A percentile compares a stretch with the other conserved stretches of the same genome.
phyloP scores from a whole-genome alignment of 192 early-diverging fungal genomes.

The Lobosporangium transversale region DNA sequence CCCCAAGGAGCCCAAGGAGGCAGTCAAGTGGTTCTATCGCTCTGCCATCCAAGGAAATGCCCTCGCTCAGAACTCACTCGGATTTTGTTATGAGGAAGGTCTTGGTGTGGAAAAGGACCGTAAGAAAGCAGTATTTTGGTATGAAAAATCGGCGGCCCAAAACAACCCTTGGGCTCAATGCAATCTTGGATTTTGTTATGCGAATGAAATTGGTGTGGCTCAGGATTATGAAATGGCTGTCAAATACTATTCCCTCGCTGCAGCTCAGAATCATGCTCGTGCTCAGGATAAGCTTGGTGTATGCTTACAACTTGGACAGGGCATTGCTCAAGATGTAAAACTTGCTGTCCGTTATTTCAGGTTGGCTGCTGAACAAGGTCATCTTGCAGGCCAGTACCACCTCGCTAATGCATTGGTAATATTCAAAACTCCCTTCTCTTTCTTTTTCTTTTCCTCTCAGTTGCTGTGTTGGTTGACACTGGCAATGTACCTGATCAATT shows the following conservation, averaged over 20 bases:
- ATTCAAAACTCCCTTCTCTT: too few relatives aligned
- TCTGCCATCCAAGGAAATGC: conserved; percentile 72
- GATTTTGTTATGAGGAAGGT: conserved; percentile 80
- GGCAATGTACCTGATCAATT: not conserved
- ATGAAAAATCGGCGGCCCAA: conserved; percentile 66
- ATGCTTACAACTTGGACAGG: conserved; percentile 66
- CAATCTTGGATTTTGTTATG: conserved; percentile 77
- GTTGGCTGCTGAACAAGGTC: conserved; percentile 63
- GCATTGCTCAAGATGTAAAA: conserved; percentile 57
- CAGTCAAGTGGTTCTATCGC: conserved; percentile 72
- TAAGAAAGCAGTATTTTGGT: conserved; percentile 65
- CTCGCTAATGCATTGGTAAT: conserved; percentile 59
- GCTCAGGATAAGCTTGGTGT: conserved; percentile 78
- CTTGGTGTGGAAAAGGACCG: conserved; percentile 63
- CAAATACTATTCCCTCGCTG: conserved; percentile 73
- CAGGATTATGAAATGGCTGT: conserved; percentile 68
- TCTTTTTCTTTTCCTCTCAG: too few relatives aligned
- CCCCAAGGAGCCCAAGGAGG: conserved; percentile 67
- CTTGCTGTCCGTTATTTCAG: conserved; percentile 61
- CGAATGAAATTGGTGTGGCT: conserved; percentile 73
- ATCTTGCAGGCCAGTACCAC: conserved; percentile 59
- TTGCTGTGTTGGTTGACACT: not conserved
- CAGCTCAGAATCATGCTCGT: conserved; percentile 70
- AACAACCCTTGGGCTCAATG: conserved; percentile 83
- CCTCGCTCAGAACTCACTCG: conserved; percentile 79